Evolutionary conservation across 805 yeast genomes (phyloP).

Genomic region (Myxozyma neotropica): DNA sequence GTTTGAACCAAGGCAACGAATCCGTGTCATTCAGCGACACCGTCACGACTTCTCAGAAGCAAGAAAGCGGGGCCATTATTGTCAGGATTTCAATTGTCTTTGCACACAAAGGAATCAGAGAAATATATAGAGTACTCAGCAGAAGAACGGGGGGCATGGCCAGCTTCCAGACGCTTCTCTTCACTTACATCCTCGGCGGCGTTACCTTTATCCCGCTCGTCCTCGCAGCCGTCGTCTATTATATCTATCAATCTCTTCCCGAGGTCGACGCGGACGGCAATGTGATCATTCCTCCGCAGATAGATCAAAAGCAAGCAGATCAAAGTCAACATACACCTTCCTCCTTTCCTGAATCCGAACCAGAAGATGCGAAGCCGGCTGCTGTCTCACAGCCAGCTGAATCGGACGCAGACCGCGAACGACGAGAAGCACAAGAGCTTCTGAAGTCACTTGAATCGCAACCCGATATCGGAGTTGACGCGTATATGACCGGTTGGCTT

Average conservation of each 20-base stretch:
- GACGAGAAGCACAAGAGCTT: constrained; percentile 56
- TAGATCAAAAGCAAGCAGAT: constrained; percentile 7
- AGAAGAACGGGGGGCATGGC: constrained; percentile 12
- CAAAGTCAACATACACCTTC: constrained; percentile 21
- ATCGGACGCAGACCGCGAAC: constrained; percentile 34
- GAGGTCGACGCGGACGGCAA: constrained; percentile 34
- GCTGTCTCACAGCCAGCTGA: background rate
- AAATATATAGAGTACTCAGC: background rate
- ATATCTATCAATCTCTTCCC: constrained; percentile 46
- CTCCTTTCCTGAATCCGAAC: background rate
- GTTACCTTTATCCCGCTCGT: constrained; percentile 72
- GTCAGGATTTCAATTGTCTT: too few species aligned
- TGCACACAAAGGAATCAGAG: too few species aligned
- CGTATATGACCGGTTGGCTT: constrained; percentile 72
- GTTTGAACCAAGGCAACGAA: too few species aligned
- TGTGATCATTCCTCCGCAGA: constrained; percentile 2
- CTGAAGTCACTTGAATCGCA: constrained; percentile 58
- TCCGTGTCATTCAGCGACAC: background rate
- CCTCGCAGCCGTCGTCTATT: constrained; percentile 46
- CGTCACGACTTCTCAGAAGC: background rate
- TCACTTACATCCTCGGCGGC: constrained; percentile 74
- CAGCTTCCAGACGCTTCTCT: constrained; percentile 40
- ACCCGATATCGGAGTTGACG: constrained; percentile 61
- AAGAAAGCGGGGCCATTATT: too few species aligned
- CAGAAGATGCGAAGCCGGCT: background rate